Evolutionary conservation across 805 yeast species (phyloP), one percentile per base, ranked within the genome.

Genomic region (Sporopachydermia lactativora): DNA sequence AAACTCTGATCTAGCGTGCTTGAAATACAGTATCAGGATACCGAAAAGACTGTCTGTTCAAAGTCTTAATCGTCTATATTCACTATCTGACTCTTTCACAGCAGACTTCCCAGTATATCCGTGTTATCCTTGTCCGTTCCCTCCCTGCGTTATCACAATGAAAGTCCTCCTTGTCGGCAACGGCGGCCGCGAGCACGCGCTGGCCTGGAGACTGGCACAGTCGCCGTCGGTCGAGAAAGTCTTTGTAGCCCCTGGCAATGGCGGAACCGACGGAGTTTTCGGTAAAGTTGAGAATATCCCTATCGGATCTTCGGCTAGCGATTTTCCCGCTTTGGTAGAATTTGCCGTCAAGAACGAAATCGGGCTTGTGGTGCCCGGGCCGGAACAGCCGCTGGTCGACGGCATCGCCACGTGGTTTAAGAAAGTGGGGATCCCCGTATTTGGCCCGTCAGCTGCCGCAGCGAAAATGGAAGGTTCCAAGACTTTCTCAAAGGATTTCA

Each of bases 151-250:
- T n/a, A n/a, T n/a, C 16, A 11, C 16, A 19, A 59, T 71, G 57
- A 84, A 81, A 58, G 62, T 92, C 49, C 75, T 92, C 46, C 78
- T 92, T 48, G 72, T 92, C 50, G 99, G 99, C 54, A 85, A 82
- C 64, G 99, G 99, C 58, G 99, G 98, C 50, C 86, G 99, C 68
- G 99, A 92, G 63, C 96, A 92, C 59, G 97, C 97, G 41, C 70
- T 92, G 45, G 82, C 84, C 13, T 88, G 96, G 96, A 83, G 81
- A 55, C 70, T 92, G 47, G 64, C 81, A 19, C 89, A 86, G 61
- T 84, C 96, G 28, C 62, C 74, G 34, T 60, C 71, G 37, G 95
- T 86, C 28, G 62, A 64, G 45, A 70, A 73, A 44, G 78, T 94
- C 49, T 94, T 58, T 53, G 95, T 89, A 42, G 95, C 97, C 18